Conservation (phyloP, 768 basidiomycete genomes). For the Pleurotus salmoneostramineus region DNA sequence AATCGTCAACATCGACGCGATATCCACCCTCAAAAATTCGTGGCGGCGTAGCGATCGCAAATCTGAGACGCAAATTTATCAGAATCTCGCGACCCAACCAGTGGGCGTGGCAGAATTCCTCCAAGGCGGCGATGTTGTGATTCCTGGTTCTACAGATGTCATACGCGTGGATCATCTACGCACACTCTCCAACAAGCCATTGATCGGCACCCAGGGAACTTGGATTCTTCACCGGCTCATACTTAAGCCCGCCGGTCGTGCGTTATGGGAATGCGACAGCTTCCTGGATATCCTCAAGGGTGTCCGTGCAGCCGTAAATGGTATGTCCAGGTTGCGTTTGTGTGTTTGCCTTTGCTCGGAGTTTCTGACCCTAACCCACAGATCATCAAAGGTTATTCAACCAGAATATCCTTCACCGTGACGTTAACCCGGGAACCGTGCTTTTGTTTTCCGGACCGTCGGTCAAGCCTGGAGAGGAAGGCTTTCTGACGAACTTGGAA, state of each 20-base stretch:
- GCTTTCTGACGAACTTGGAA: constrained; percentile 27
- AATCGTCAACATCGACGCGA: constrained; percentile 1
- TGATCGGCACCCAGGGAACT: background rate
- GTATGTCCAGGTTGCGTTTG: constrained; percentile 3
- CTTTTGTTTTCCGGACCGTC: constrained; percentile 15
- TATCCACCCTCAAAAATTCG: constrained; percentile 12
- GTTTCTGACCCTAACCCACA: background rate
- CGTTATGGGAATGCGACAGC: constrained; percentile 16
- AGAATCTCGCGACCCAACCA: constrained; percentile 7
- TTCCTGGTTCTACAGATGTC: constrained; percentile 6
- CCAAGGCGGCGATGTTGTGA: constrained; percentile 12
- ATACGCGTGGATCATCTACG: constrained; percentile 11
- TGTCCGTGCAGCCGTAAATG: constrained; percentile 14
- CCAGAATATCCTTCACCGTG: constrained; percentile 24
- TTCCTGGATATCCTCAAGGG: constrained; percentile 14
- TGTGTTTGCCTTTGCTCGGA: background rate
- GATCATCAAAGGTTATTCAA: constrained; percentile 16
- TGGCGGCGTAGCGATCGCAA: constrained; percentile 12
- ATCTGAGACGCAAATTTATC: constrained; percentile 14
- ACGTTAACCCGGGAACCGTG: constrained; percentile 30
- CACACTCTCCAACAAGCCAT: background rate
- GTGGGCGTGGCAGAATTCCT: constrained; percentile 15
- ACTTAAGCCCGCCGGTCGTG: constrained; percentile 13
- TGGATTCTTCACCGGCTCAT: constrained; percentile 15
- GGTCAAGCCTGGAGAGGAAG: constrained; percentile 8